phyloP scores from a whole-genome alignment of 2,329 filamentous ascomycete genomes.

The Colletotrichum sp. region DNA sequence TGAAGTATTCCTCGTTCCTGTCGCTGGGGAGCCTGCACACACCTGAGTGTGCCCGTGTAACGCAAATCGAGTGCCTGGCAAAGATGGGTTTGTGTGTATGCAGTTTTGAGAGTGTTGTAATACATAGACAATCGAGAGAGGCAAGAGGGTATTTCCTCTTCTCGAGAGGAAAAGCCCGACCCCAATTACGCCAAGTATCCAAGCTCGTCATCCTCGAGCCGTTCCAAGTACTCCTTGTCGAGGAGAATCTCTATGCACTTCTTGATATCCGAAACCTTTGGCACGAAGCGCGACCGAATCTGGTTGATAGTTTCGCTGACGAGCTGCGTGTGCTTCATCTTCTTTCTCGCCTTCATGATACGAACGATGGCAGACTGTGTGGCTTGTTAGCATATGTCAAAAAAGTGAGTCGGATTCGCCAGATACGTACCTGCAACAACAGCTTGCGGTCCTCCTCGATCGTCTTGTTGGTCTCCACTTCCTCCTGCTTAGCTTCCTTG shows the following conservation, averaged over 20 bases:
- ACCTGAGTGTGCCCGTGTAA: conserved; percentile 7
- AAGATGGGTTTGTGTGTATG: conserved; percentile 12
- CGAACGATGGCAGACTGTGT: conserved; percentile 92
- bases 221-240: conserved; percentile 98
- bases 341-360: conserved; percentile 99
- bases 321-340: conserved; percentile 95
- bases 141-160: conserved; percentile 17
- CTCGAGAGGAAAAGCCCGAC: conserved; percentile 6
- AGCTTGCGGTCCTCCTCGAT: conserved; percentile 98
- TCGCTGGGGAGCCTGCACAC: conserved; percentile 14
- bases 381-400: conserved; percentile 26
- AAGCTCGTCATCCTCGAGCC: conserved; percentile 91
- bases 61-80: conserved; percentile 8
- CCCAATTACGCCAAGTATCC: conserved; percentile 82
- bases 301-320: conserved; percentile 96
- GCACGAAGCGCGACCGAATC: conserved; percentile 90
- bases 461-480: conserved; percentile 97
- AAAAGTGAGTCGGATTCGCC: too few relatives aligned
- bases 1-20: conserved; percentile 14
- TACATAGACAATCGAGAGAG: conserved; percentile 17
- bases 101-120: conserved; percentile 21
- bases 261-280: conserved; percentile 95
- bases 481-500: conserved; percentile 94
- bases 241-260: conserved; percentile 99
- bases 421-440: conserved; percentile 83